phyloP scores from a whole-genome alignment of 805 yeast genomes.

The Metschnikowia rubicola region DNA sequence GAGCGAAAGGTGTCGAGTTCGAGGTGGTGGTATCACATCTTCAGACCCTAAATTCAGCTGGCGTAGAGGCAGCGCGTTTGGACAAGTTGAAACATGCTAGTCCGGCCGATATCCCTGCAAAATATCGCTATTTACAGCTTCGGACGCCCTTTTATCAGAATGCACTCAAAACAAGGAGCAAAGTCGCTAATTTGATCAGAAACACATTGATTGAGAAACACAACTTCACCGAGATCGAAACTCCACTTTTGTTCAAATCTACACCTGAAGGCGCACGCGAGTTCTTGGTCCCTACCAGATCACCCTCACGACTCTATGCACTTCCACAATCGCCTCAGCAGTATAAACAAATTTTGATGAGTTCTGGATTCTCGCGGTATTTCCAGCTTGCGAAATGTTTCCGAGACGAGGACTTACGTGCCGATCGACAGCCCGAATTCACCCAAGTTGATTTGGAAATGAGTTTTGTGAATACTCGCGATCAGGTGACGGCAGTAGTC shows the following conservation, averaged over 20 bases:
- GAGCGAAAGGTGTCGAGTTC: slow-evolving; percentile 29
- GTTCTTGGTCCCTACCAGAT: slow-evolving; percentile 87
- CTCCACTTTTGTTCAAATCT: slow-evolving; percentile 88
- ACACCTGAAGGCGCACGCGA: slow-evolving; percentile 99
- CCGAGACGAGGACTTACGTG: slow-evolving; percentile 91
- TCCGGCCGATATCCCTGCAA: slow-evolving; percentile 66
- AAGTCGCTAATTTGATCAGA: slow-evolving; percentile 49
- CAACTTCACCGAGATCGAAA: slow-evolving; percentile 78
- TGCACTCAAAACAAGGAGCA: slow-evolving; percentile 54
- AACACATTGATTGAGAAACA: slow-evolving; percentile 33
- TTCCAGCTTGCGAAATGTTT: slow-evolving; percentile 93
- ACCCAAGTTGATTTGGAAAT: slow-evolving; percentile 96
- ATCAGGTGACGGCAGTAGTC: slow-evolving; percentile 62
- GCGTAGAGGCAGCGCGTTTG: slow-evolving; percentile 64
- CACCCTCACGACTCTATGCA: slow-evolving; percentile 65
- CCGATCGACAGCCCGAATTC: slow-evolving; percentile 96
- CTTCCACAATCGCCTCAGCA: slow-evolving; percentile 98
- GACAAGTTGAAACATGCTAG: slow-evolving; percentile 50
- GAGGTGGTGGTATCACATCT: slow-evolving; percentile 56
- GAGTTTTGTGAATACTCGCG: slow-evolving; percentile 69
- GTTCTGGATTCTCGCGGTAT: slow-evolving; percentile 83
- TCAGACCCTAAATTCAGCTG: slow-evolving; percentile 60
- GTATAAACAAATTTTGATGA: slow-evolving; percentile 91
- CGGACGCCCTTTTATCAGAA: slow-evolving; percentile 57
- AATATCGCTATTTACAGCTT: slow-evolving; percentile 77